Evolutionary conservation across 768 basidiomycete species (phyloP).

Genomic region (Suillus discolor): DNA sequence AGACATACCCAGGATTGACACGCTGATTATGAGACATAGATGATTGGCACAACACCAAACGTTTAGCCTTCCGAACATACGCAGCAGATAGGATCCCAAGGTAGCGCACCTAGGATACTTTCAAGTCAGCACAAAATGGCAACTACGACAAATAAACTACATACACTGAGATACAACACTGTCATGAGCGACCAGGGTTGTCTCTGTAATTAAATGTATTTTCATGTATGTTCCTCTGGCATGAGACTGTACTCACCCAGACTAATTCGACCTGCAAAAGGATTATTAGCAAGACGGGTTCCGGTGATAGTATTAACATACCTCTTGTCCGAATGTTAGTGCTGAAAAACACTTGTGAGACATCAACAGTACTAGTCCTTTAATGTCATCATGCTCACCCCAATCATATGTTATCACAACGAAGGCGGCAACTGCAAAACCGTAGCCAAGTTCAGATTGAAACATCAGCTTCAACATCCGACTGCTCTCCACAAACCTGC

Average conservation of each 20-base stretch:
- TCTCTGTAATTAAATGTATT: not conserved
- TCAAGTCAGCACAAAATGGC: not conserved
- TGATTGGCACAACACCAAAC: not conserved
- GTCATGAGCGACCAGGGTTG: not conserved
- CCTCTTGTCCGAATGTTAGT: not conserved
- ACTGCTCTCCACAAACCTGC: not conserved
- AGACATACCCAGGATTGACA: not conserved
- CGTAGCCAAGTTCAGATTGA: not conserved
- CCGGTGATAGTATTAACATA: not conserved
- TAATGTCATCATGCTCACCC: not conserved
- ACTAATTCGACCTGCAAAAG: not conserved
- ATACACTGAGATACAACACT: not conserved
- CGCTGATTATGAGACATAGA: not conserved
- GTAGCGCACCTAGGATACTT: not conserved
- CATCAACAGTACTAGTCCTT: not conserved
- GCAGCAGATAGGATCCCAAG: not conserved
- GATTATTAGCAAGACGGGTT: not conserved
- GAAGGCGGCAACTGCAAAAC: not conserved
- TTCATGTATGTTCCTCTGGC: not conserved
- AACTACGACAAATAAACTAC: not conserved
- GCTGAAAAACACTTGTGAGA: not conserved
- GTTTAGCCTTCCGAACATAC: not conserved
- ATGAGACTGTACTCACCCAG: not conserved
- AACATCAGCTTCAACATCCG: not conserved
- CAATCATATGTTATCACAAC: not conserved